These are phyloP conservation scores for Astrothelium macrocarpum DNA, from an alignment of 495 filamentous ascomycete species.

Conservation along the genomic window DNA sequence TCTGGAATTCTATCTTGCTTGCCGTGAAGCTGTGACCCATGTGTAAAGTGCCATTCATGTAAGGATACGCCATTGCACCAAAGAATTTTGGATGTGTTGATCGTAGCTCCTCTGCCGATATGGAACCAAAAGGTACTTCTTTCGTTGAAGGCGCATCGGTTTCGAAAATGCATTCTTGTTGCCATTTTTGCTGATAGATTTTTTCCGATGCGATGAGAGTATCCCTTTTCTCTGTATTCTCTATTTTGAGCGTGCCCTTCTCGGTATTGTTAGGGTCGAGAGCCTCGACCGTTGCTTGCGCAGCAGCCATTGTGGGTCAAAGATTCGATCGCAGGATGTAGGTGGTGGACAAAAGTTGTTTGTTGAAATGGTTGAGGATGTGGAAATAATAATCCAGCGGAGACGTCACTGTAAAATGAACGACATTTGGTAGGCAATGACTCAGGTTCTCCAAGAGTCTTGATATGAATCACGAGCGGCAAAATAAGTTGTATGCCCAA, in stretches of 20 bases:
- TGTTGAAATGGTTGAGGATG: not conserved
- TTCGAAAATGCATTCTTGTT: constrained; percentile 68
- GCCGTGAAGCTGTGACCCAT: constrained; percentile 86
- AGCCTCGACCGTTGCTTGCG: constrained; percentile 44
- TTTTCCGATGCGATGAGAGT: constrained; percentile 79
- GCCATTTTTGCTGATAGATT: constrained; percentile 85
- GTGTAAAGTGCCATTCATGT: constrained; percentile 94
- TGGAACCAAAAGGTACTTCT: constrained; percentile 63
- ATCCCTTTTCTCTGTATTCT: constrained; percentile 93
- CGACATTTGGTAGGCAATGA: too few relatives aligned
- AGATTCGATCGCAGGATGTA: not conserved
- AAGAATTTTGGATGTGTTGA: constrained; percentile 83
- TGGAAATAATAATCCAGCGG: too few relatives aligned
- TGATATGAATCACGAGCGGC: too few relatives aligned
- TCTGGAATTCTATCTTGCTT: constrained; percentile 82
- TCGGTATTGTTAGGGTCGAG: constrained; percentile 52
- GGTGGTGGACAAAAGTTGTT: not conserved
- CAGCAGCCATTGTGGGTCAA: constrained; percentile 40
- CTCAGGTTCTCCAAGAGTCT: too few relatives aligned
- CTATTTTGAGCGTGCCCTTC: constrained; percentile 62
- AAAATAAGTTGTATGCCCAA: too few relatives aligned
- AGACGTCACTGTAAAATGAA: too few relatives aligned
- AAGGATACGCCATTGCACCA: constrained; percentile 78
- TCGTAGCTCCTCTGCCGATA: constrained; percentile 62
- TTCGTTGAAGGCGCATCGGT: constrained; percentile 66